Evolutionary conservation across 352 stramenopile species (phyloP).

Genomic region (Phytophthora uliginosa): DNA sequence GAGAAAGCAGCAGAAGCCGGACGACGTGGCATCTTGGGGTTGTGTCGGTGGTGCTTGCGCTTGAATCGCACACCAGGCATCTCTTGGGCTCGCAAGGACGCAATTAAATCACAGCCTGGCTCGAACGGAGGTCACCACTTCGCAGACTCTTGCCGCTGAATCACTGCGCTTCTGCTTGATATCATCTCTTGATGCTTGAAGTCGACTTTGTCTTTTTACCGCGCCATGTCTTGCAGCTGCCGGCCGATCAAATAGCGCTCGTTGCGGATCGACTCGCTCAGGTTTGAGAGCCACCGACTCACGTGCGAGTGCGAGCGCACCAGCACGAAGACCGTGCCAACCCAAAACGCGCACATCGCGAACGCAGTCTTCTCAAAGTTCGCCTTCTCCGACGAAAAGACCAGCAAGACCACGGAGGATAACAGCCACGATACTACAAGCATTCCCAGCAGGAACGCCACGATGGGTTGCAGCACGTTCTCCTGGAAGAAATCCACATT

Average conservation of each 20-base stretch:
- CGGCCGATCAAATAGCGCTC: conserved; percentile 90
- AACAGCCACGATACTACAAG: conserved; percentile 67
- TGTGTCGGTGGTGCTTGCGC: no score
- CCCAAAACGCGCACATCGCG: conserved; percentile 55
- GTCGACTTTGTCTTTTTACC: conserved; percentile 48
- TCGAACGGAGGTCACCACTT: conserved; percentile 5
- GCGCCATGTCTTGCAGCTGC: conserved; percentile 87
- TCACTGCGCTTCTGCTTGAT: conserved; percentile 9
- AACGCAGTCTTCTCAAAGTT: conserved; percentile 69
- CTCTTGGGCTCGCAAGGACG: conserved; percentile 6
- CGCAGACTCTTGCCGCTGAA: background rate
- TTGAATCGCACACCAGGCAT: conserved; percentile 5
- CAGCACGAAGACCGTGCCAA: conserved; percentile 48
- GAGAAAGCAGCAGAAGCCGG: background rate
- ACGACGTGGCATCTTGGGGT: background rate
- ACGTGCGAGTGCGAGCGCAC: conserved; percentile 61
- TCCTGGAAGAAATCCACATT: conserved; percentile 73
- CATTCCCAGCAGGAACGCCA: conserved; percentile 55
- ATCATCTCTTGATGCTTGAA: conserved; percentile 13
- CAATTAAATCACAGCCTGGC: conserved; percentile 19
- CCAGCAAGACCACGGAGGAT: conserved; percentile 49
- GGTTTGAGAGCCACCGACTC: conserved; percentile 65
- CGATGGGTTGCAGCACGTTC: conserved; percentile 70
- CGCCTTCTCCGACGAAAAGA: conserved; percentile 47
- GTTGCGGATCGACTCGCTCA: conserved; percentile 90